Evolutionary conservation across 169 alveolate species (phyloP).

Genomic region (Babesia sp.): DNA sequence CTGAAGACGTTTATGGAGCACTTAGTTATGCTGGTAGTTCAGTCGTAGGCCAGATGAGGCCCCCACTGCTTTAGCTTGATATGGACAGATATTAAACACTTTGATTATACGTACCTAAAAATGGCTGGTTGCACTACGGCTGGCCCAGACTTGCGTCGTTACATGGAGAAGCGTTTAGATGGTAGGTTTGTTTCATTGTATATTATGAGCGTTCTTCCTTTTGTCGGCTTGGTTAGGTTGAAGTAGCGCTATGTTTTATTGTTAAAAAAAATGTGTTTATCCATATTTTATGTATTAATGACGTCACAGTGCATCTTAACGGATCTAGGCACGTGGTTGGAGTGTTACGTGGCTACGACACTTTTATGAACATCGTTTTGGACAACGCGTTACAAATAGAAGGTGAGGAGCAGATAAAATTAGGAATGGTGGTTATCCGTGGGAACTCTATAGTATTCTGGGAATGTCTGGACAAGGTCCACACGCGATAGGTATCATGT

Average conservation of each 20-base stretch:
- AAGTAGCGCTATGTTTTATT: no score
- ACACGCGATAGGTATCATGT: conserved; percentile 70
- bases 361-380: conserved; percentile 96
- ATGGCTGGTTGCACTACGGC: conserved; percentile 82
- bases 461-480: conserved; percentile 98
- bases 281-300: neutral
- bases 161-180: conserved; percentile 88
- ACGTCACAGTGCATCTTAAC: conserved; percentile 79
- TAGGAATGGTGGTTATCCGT: conserved; percentile 96
- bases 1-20: conserved; percentile 96
- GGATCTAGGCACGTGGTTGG: conserved; percentile 94
- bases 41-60: conserved; percentile 69
- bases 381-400: conserved; percentile 93
- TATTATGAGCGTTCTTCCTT: no score
- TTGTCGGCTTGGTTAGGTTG: no score
- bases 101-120: neutral
- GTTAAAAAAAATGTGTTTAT: neutral
- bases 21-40: conserved; percentile 94
- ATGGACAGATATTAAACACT: neutral
- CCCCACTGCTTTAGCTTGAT: conserved; percentile 13
- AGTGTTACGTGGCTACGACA: conserved; percentile 96
- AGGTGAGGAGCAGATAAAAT: conserved; percentile 83
- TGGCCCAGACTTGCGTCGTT: conserved; percentile 87
- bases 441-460: conserved; percentile 97
- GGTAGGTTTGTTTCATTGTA: conserved; percentile 76